Percentiles rank a stretch among this genome's conserved stretches.
Evolutionary conservation across 202 grass and related monocot genomes (phyloP).

Genomic region (Cymbopogon flexuosus): DNA sequence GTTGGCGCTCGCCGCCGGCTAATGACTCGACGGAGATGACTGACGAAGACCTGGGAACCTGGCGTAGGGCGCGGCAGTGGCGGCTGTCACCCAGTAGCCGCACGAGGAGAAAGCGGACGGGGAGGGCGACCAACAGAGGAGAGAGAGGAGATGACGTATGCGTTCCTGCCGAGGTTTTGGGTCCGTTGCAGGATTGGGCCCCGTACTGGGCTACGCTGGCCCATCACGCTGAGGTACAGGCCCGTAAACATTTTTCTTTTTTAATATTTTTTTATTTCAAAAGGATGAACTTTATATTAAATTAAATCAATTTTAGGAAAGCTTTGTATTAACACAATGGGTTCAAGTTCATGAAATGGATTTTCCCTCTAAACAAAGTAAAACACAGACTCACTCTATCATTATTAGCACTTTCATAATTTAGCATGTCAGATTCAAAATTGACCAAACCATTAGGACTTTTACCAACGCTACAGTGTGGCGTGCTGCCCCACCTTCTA

Average conservation of each 20-base stretch:
- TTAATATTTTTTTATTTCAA: too few relatives aligned
- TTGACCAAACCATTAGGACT: too few relatives aligned
- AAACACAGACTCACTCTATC: too few relatives aligned
- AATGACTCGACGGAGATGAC: not conserved
- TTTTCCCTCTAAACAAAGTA: too few relatives aligned
- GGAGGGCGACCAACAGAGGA: not conserved
- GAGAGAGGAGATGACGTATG: not conserved
- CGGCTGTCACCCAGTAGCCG: not conserved
- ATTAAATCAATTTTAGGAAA: too few relatives aligned
- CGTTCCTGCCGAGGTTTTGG: not conserved
- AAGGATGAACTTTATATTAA: too few relatives aligned
- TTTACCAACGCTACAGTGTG: too few relatives aligned
- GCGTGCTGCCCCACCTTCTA: too few relatives aligned
- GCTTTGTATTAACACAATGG: too few relatives aligned
- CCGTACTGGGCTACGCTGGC: not conserved
- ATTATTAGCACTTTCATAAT: too few relatives aligned
- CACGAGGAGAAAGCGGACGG: not conserved
- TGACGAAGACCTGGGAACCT: not conserved
- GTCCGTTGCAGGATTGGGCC: not conserved
- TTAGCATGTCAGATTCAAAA: too few relatives aligned
- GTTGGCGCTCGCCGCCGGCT: not conserved
- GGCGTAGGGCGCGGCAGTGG: not conserved
- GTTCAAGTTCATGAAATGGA: too few relatives aligned
- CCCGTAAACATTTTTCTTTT: not conserved
- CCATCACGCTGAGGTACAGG: not conserved